phyloP scores from a whole-genome alignment of 2,329 filamentous ascomycete genomes.

The Beauveria brongniartii region DNA sequence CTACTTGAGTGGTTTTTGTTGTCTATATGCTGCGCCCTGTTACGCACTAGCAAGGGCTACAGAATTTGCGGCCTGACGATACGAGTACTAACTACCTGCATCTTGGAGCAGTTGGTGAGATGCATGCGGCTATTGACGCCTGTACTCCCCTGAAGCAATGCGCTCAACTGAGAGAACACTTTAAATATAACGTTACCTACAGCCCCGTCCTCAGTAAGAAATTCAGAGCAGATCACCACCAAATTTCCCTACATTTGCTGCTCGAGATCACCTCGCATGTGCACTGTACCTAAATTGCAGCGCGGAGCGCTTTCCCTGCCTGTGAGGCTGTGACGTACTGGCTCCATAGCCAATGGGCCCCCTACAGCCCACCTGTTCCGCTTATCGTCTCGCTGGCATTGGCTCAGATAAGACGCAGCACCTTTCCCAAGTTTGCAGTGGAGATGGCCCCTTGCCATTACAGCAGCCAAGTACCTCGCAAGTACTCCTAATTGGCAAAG shows the following conservation, averaged over 20 bases:
- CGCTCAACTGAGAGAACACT: neutral
- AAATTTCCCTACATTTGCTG: too few species aligned
- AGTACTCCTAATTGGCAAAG: neutral
- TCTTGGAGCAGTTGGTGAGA: neutral
- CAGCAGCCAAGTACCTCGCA: neutral
- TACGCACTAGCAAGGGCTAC: neutral
- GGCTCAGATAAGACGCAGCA: neutral
- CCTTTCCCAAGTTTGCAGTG: neutral
- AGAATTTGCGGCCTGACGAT: neutral
- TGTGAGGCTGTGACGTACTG: neutral
- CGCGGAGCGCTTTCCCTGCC: neutral
- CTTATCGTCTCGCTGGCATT: slow-evolving; percentile 1
- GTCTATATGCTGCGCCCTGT: neutral
- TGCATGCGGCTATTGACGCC: neutral
- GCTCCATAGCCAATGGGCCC: neutral
- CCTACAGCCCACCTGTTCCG: neutral
- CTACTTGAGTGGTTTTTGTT: neutral
- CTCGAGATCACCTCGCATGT: neutral
- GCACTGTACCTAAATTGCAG: neutral
- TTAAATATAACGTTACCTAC: neutral
- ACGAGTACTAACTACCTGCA: neutral
- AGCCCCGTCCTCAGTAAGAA: neutral
- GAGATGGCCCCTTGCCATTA: neutral
- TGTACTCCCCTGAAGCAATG: neutral
- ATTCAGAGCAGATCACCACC: neutral